Percentiles rank a stretch among this genome's conserved stretches.
phyloP scores from a whole-genome alignment of 441 rosid species.

The Manihot esculenta region DNA sequence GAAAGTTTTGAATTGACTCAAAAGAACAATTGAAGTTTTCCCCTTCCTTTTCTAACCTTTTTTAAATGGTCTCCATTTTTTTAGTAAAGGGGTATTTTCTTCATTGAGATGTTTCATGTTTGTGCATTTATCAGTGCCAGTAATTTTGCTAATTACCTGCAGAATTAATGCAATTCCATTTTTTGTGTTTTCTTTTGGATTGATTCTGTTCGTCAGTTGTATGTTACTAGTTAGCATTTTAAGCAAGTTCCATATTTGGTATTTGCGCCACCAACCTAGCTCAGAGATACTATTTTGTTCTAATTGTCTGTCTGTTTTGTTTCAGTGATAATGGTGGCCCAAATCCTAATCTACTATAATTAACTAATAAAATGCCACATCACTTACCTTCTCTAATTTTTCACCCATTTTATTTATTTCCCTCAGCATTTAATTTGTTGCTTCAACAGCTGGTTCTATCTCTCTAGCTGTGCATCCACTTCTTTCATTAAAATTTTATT shows the following conservation, averaged over 20 bases:
- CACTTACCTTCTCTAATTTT: background rate
- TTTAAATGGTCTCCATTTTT: too few species aligned
- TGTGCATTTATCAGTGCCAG: background rate
- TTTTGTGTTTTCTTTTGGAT: background rate
- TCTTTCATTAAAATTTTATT: background rate
- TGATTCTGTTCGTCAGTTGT: background rate
- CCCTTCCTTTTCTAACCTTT: background rate
- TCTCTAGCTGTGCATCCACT: too few species aligned
- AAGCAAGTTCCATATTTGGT: background rate
- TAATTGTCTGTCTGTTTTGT: background rate
- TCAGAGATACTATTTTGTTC: background rate
- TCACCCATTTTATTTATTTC: background rate
- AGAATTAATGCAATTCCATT: background rate
- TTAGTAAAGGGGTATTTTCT: background rate
- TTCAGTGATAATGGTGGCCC: background rate
- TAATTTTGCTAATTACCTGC: background rate
- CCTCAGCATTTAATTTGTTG: slow-evolving; percentile 3
- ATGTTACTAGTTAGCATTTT: background rate
- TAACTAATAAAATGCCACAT: background rate
- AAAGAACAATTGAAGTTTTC: too few species aligned
- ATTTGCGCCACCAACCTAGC: background rate
- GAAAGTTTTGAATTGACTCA: background rate
- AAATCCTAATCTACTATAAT: background rate
- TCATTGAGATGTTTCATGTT: background rate
- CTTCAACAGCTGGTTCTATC: background rate